Evolutionary conservation across 176 grass and related monocot species (phyloP).

Genomic region (Tillandsia fasciculata): DNA sequence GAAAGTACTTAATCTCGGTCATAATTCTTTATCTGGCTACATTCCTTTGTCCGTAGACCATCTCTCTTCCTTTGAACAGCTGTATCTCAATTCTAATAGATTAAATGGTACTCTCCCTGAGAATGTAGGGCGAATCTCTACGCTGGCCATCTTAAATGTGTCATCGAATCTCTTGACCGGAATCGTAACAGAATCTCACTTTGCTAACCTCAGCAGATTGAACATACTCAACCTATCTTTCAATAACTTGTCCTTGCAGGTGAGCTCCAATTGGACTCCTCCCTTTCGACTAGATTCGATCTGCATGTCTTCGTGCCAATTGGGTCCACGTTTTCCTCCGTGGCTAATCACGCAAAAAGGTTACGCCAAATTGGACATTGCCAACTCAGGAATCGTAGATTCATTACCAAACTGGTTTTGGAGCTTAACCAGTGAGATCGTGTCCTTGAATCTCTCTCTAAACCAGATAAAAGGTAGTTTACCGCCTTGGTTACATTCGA

Average conservation of each 20-base stretch:
- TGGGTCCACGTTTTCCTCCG: slow-evolving; percentile 1
- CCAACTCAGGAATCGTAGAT: background rate
- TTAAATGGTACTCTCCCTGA: background rate
- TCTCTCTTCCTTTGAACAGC: slow-evolving; percentile 1
- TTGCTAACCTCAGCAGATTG: background rate
- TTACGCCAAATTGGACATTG: background rate
- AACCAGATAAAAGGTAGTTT: slow-evolving; percentile 8
- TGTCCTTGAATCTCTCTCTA: background rate
- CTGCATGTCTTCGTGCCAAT: background rate
- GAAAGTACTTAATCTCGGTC: background rate
- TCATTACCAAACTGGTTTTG: slow-evolving; percentile 12
- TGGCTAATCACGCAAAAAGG: slow-evolving; percentile 4
- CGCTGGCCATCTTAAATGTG: background rate
- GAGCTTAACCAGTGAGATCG: background rate
- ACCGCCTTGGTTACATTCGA: background rate
- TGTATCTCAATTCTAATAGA: background rate
- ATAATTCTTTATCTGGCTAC: background rate
- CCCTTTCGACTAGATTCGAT: background rate
- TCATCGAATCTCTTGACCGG: background rate
- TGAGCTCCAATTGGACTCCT: slow-evolving; percentile 4
- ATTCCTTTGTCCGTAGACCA: slow-evolving; percentile 2
- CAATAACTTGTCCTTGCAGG: background rate
- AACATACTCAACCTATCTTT: background rate
- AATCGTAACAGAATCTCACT: slow-evolving; percentile 1
- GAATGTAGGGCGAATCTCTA: background rate